Evolutionary conservation across 208 protist genomes (phyloP), one percentile per base, ranked within the genome.

Genomic region (Leptomonas pyrrhocoris): DNA sequence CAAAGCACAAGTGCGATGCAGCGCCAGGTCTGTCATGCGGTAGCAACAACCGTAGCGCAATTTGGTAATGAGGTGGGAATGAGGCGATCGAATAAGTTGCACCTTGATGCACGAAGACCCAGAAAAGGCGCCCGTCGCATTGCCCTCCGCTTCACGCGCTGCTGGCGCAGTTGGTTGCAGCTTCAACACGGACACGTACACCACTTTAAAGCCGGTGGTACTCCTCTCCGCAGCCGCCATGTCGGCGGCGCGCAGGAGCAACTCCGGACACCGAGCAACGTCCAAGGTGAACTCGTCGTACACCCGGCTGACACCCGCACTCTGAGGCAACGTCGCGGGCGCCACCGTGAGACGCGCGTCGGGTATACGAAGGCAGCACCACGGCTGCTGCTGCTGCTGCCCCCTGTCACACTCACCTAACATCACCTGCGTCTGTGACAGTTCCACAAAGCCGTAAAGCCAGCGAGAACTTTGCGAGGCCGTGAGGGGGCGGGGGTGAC

Each of bases 1-100:
- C 23, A 66, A 38, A 3, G 42, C 64, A 21, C 21, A 23, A 15
- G 50, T 62, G 36, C 72, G 65, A 21, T 67, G 49, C 36, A 77
- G 55, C 38, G 48, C 43, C 3, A 77, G 28, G 38, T 67, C 64
- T 1, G 46, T 66, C 30, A 55, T 62, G 45, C 43, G 38, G 57
- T 72, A 77, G 16, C 49, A 49, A 2, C 59, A 64, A 21, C 72
- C 72, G 50, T 67, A 77, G 23, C 25, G 63, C 43, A 72, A 38
- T 6, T 38, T 12, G 11, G 23, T 21, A 43, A 55, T 50, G 40
- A 31, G 9, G 7, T 50, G 28, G 11, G 56, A 27, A 0, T 51
- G 27, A 9, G 63, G 31, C 13, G 46, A 54, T 2, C 57, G 46
- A 1, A 72, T 34, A 25, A 77, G 42, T n/a, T 43, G 50, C 21